These are phyloP conservation scores for Mycena chlorophos DNA, from an alignment of 768 basidiomycete species.

Conservation along the genomic window DNA sequence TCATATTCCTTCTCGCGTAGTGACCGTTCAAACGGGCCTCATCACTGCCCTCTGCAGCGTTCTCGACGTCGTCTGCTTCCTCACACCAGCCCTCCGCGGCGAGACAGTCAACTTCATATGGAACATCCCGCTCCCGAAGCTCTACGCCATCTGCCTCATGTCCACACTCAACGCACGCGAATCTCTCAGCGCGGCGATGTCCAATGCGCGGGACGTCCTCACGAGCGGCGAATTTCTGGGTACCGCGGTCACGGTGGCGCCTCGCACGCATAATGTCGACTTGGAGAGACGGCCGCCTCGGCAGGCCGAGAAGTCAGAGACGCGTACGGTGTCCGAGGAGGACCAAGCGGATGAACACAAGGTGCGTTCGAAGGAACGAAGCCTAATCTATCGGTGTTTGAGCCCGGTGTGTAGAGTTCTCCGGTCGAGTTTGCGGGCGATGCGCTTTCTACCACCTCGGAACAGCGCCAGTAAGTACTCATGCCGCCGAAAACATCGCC, in stretches of 20 bases:
- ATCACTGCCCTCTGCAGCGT: conserved; percentile 7
- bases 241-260: too few species aligned
- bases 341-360: too few species aligned
- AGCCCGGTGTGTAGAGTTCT: too few species aligned
- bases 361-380: too few species aligned
- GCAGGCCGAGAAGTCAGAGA: too few species aligned
- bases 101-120: conserved; percentile 13
- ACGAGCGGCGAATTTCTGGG: background rate
- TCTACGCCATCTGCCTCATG: conserved; percentile 7
- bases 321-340: too few species aligned
- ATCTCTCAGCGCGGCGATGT: background rate
- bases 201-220: background rate
- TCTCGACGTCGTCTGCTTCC: conserved; percentile 4
- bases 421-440: too few species aligned
- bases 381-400: too few species aligned
- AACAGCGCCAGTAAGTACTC: too few species aligned
- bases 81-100: conserved; percentile 2
- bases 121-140: conserved; percentile 9
- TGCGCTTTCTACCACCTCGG: too few species aligned
- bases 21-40: conserved; percentile 9
- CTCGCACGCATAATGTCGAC: background rate
- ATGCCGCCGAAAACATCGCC: too few species aligned
- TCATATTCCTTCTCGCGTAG: background rate
- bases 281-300: background rate
- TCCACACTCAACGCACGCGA: conserved; percentile 7